These are phyloP conservation scores for Tilletiopsis washingtonensis DNA, from an alignment of 1,284 basidiomycete genomes.

Conservation along the genomic window DNA sequence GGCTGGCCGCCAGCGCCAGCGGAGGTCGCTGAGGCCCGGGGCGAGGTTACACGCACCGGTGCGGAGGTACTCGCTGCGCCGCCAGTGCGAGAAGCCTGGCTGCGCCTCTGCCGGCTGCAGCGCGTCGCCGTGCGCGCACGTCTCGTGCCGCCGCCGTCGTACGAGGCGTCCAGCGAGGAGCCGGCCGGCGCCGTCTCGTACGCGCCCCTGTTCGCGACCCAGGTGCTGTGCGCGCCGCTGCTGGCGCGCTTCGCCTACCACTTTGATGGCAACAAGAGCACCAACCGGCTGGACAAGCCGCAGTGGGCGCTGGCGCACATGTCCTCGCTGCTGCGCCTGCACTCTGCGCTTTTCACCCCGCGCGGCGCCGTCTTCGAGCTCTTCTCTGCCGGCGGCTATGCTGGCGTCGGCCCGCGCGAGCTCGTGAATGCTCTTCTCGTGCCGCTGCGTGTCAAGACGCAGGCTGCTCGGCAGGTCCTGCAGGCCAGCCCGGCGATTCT, in stretches of 20 bases:
- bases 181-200: slow-evolving; percentile 30
- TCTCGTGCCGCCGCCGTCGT: not conserved
- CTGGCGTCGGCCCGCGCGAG: slow-evolving; percentile 28
- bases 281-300: slow-evolving; percentile 88
- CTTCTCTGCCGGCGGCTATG: slow-evolving; percentile 46
- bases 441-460: slow-evolving; percentile 30
- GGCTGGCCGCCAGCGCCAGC: slow-evolving; percentile 12
- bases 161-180: not conserved
- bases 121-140: slow-evolving; percentile 10
- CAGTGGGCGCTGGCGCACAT: slow-evolving; percentile 96
- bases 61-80: not conserved
- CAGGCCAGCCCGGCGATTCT: slow-evolving; percentile 67
- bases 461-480: slow-evolving; percentile 58
- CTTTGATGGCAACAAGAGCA: slow-evolving; percentile 76
- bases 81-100: slow-evolving; percentile 15
- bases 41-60: not conserved
- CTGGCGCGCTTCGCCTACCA: slow-evolving; percentile 88
- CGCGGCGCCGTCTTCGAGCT: slow-evolving; percentile 55
- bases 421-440: slow-evolving; percentile 34
- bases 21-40: not conserved
- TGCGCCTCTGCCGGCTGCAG: slow-evolving; percentile 29
- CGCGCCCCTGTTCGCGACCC: slow-evolving; percentile 50
- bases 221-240: slow-evolving; percentile 76
- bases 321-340: slow-evolving; percentile 54
- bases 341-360: slow-evolving; percentile 60